Evolutionary conservation across 106 monocot genomes (phyloP), one percentile per base, ranked within the genome.

Genomic region (Dioscorea alata): DNA sequence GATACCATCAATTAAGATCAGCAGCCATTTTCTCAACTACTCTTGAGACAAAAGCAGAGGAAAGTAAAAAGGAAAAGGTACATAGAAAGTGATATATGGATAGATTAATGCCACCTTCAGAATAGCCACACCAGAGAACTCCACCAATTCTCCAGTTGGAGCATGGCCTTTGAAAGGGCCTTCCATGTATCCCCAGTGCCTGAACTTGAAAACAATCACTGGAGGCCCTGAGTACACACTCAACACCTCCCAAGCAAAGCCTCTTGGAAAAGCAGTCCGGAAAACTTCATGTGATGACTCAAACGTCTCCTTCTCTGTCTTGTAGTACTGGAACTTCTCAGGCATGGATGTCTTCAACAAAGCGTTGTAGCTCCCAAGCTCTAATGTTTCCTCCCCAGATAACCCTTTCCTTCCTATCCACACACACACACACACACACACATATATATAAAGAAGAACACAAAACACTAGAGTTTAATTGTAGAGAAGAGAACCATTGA

Each of bases 141-240:
- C 73, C 8, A 83, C 88, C 56, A 67, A 21, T 21, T 85, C 85
- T 0, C 88, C 83, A 16, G 92, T 92, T 13, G 92, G 81, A 6
- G 70, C 80, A 50, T 83, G 88, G 25, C 69, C 85, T 67, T 88
- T 83, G 71, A 75, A 88, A 50, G 78, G 72, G 2, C 92, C 92
- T 57, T 88, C 88, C 77, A 83, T 75, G 62, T 81, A 63, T 4
- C 85, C 92, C 85, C 92, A 92, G 74, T 88, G 92, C 80, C 92
- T 51, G 79, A 78, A 92, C 83, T 92, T 92, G 82, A 85, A 88
- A 8, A 70, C 33, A 14, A 92, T 82, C 68, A 61, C 66, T 17
- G 92, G 92, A 8, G 78, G 92, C 1, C 85, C 80, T 3, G 87
- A 80, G 73, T 76, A 88, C 31, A 92, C 85, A 19, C 25, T 49